Conservation (phyloP, 805 yeast species). For the Lipomyces chichibuensis region DNA sequence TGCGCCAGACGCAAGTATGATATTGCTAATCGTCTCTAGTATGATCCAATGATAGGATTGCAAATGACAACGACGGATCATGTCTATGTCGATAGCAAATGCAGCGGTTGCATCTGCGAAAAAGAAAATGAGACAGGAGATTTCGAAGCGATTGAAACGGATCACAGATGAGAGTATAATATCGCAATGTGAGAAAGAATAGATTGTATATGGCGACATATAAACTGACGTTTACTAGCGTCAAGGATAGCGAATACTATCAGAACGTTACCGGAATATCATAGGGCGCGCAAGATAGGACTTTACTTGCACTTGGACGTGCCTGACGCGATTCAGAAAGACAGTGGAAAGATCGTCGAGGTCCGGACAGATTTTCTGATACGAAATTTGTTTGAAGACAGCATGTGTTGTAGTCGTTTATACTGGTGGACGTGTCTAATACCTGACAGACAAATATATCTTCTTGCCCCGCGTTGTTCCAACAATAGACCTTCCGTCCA, state of each 20-base stretch:
- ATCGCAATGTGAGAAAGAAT: conserved; percentile 17
- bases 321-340: conserved; percentile 10
- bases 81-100: conserved; percentile 1
- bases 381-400: conserved; percentile 52
- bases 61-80: not conserved
- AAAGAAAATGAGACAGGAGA: conserved; percentile 11
- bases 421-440: not conserved
- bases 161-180: conserved; percentile 13
- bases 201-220: not conserved
- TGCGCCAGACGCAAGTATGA: not conserved
- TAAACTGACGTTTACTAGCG: conserved; percentile 6
- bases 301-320: conserved; percentile 77
- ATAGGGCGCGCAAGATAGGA: conserved; percentile 56
- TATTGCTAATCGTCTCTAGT: not conserved
- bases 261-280: conserved; percentile 46
- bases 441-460: conserved; percentile 37
- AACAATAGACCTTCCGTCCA: not conserved
- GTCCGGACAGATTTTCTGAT: conserved; percentile 63
- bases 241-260: conserved; percentile 33
- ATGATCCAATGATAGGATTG: not conserved
- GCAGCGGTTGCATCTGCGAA: conserved; percentile 14
- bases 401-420: conserved; percentile 43
- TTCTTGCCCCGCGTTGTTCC: conserved; percentile 55
- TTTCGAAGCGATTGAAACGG: conserved; percentile 6
- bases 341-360: conserved; percentile 47